Conservation (phyloP, 2,329 filamentous ascomycete species). For the Bipolaris gigantea region DNA sequence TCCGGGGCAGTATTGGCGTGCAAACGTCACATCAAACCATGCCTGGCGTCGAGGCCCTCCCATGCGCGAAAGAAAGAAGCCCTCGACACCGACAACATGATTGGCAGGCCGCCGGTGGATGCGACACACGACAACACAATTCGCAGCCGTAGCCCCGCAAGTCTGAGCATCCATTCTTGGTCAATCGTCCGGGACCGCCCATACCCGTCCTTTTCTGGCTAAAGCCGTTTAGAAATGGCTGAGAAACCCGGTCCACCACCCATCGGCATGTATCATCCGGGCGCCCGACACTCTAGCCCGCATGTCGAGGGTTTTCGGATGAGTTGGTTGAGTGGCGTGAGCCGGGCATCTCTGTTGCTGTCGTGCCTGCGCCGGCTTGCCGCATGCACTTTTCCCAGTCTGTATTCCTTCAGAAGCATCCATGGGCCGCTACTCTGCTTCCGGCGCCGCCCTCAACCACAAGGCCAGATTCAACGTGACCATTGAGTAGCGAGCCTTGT, state of each 20-base stretch:
- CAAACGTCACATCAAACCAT: conserved; percentile 6
- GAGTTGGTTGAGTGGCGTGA: conserved; percentile 2
- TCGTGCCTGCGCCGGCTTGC: conserved; percentile 13
- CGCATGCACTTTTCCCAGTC: background rate
- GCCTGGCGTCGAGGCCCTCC: background rate
- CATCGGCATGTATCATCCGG: conserved; percentile 16
- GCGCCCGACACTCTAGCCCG: conserved; percentile 14
- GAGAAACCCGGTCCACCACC: conserved; percentile 19
- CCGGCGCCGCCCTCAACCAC: background rate
- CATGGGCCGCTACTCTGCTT: background rate
- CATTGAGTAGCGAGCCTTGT: conserved; percentile 1
- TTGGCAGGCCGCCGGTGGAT: conserved; percentile 5
- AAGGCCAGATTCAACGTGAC: background rate
- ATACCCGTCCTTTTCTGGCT: conserved; percentile 3
- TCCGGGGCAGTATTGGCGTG: conserved; percentile 25
- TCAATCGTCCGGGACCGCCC: conserved; percentile 21
- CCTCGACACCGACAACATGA: background rate
- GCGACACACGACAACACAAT: conserved; percentile 1
- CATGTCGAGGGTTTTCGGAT: background rate
- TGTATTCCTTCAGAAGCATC: background rate
- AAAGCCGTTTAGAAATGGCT: conserved; percentile 12
- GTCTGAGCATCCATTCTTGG: conserved; percentile 24
- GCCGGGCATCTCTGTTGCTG: background rate
- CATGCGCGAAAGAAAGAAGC: background rate
- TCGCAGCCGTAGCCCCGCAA: conserved; percentile 19